Evolutionary conservation across 2,329 filamentous ascomycete genomes (phyloP).

Genomic region (Aspergillus pseudotamarii): DNA sequence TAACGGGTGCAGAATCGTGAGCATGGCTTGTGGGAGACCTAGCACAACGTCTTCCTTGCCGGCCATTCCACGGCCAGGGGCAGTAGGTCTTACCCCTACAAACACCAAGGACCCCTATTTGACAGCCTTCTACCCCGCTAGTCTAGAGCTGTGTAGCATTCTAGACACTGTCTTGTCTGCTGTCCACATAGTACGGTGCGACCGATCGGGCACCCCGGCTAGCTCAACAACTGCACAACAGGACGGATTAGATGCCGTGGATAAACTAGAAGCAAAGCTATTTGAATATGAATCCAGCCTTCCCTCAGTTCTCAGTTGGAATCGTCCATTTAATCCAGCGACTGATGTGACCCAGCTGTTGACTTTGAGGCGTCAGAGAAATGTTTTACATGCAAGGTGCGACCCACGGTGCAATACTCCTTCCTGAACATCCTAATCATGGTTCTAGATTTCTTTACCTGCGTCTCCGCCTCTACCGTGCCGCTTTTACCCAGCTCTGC

Average conservation of each 20-base stretch:
- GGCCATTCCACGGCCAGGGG: constrained; percentile 25
- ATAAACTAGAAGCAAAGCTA: constrained; percentile 32
- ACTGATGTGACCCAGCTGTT: neutral
- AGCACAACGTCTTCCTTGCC: constrained; percentile 38
- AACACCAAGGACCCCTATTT: constrained; percentile 17
- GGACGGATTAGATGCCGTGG: constrained; percentile 28
- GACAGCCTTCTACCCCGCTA: constrained; percentile 31
- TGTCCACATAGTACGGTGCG: constrained; percentile 37
- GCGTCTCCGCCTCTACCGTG: constrained; percentile 37
- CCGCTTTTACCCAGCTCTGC: constrained; percentile 38
- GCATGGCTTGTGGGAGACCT: constrained; percentile 43
- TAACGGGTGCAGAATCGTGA: constrained; percentile 32
- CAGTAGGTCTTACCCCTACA: constrained; percentile 11
- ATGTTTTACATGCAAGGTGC: constrained; percentile 34
- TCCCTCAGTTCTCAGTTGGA: constrained; percentile 30
- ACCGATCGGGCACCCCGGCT: constrained; percentile 16
- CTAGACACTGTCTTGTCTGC: constrained; percentile 38
- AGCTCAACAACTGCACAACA: constrained; percentile 15
- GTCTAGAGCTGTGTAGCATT: constrained; percentile 33
- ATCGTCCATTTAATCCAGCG: neutral
- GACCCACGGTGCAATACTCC: neutral
- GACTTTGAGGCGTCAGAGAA: constrained; percentile 29
- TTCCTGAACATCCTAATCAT: neutral
- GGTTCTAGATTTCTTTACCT: constrained; percentile 34
- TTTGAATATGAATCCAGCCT: constrained; percentile 27